Percentiles rank a stretch among this genome's conserved stretches.
These are phyloP conservation scores for Hypoxylon sp. DNA, from an alignment of 2,329 filamentous ascomycete genomes.

Conservation along the genomic window DNA sequence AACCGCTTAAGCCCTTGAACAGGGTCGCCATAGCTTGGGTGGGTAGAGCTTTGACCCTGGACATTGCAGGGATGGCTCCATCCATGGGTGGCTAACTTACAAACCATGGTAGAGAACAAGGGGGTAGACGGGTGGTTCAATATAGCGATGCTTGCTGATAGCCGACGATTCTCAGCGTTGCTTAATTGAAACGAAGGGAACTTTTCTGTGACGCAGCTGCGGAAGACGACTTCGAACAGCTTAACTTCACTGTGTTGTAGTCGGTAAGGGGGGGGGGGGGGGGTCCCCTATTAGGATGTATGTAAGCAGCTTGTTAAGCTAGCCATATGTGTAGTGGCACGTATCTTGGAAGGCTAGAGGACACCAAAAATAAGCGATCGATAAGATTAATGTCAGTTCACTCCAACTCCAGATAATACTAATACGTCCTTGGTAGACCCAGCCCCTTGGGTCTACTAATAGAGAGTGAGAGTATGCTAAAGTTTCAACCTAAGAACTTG, in stretches of 20 bases:
- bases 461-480: neutral
- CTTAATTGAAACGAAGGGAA: constrained; percentile 45
- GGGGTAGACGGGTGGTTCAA: constrained; percentile 18
- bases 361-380: neutral
- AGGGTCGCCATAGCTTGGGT: constrained; percentile 41
- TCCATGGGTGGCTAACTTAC: constrained; percentile 17
- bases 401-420: neutral
- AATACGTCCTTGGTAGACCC: constrained; percentile 7
- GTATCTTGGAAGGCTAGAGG: constrained; percentile 6
- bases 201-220: constrained; percentile 39
- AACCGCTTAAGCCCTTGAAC: constrained; percentile 52
- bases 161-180: constrained; percentile 44
- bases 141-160: constrained; percentile 49
- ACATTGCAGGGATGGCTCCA: constrained; percentile 26
- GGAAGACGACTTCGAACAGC: constrained; percentile 28
- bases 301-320: neutral
- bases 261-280: constrained; percentile 5
- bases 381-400: constrained; percentile 5
- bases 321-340: neutral
- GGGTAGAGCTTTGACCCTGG: constrained; percentile 42
- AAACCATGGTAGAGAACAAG: constrained; percentile 19
- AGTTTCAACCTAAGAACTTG: neutral
- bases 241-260: constrained; percentile 9
- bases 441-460: constrained; percentile 2
- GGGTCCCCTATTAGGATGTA: constrained; percentile 2